Conservation (phyloP, 208 protist genomes). For the Leishmania aethiopica region DNA sequence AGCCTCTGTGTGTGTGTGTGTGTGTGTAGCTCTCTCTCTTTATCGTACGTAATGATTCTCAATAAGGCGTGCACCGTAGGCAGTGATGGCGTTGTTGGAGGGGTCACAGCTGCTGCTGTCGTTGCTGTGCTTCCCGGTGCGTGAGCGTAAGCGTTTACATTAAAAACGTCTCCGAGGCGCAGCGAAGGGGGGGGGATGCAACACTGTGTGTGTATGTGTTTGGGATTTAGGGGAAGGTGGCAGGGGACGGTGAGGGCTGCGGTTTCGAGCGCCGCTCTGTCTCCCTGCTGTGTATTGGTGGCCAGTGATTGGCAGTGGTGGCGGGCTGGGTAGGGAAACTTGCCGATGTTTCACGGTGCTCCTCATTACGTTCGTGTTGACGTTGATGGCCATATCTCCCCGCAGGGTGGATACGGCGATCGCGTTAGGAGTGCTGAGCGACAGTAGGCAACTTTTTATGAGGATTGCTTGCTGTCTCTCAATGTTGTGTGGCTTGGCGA, state of each 20-base stretch:
- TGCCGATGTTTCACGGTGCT: neutral
- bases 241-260: neutral
- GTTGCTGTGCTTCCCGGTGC: neutral
- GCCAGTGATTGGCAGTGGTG: neutral
- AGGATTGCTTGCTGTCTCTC: neutral
- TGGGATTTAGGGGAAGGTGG: neutral
- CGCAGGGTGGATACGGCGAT: neutral
- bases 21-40: neutral
- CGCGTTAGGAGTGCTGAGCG: neutral
- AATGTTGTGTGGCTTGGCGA: neutral
- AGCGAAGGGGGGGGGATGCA: neutral
- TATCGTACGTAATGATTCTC: neutral
- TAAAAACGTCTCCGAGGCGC: neutral
- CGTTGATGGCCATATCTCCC: neutral
- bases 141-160: neutral
- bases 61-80: neutral
- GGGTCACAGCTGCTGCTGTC: neutral
- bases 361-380: neutral
- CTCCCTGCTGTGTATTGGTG: neutral
- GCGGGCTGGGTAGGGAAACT: neutral
- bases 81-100: neutral
- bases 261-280: neutral
- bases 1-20: neutral
- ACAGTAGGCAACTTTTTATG: neutral
- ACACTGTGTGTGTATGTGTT: too few species aligned